Evolutionary conservation across 257 asterid species (phyloP), one percentile per base, ranked within the genome.

Genomic region (Verbascum thapsus): DNA sequence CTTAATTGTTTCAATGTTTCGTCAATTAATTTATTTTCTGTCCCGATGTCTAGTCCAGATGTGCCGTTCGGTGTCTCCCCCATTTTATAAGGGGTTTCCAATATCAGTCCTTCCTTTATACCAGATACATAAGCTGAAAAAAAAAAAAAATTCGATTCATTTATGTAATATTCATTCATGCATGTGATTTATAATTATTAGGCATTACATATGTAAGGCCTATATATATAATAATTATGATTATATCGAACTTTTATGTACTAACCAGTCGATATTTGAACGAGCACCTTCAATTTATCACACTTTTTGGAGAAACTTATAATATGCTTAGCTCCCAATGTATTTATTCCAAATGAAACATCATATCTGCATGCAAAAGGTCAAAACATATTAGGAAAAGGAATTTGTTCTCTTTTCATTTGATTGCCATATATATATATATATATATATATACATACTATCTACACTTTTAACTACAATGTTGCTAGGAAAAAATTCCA

Each of bases 111-210:
- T 15, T 54, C 81, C 55, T 54, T 78, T 49, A 80, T 88, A 5
- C 95, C 95, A 57, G 73, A 66, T n/a, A 87, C 92, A 42, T 80
- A 87, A 11, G 95, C 95, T 87, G 82, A 17, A 64, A 39, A 26
- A 6, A 61, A 26, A 26, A 26, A 26, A 1, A 26, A 26, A 1
- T 26, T 26, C 32, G 2, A 26, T 1, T 26, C 5, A 2, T 26
- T 26, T 5, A 26, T 26, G 5, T 26, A 26, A 26, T 26, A 26
- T n/a, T n/a, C n/a, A n/a, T n/a, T n/a, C n/a, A n/a, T n/a, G n/a
- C n/a, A n/a, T n/a, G n/a, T n/a, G n/a, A n/a, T n/a, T n/a, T n/a
- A n/a, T n/a, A n/a, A n/a, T n/a, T n/a, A n/a, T n/a, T n/a, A n/a
- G n/a, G n/a, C n/a, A n/a, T n/a, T n/a, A n/a, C n/a, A n/a, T n/a